Evolutionary conservation across 2,329 filamentous ascomycete species (phyloP), one percentile per base, ranked within the genome.

Genomic region (Neofusicoccum kwambonambiense): DNA sequence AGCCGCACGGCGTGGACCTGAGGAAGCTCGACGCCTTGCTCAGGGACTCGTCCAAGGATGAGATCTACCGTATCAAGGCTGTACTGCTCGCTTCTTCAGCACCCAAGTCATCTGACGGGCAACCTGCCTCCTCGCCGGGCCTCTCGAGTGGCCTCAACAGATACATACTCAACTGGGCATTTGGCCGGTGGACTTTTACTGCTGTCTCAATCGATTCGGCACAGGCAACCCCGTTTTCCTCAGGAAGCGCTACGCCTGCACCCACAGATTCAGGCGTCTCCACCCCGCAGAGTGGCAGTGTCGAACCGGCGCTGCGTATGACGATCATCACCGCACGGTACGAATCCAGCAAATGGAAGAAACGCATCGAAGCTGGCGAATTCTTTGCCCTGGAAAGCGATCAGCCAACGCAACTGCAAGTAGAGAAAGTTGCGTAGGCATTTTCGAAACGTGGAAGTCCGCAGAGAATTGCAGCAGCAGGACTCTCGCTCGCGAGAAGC

Each of bases 101-200:
- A 0, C 81, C 81, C 1, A 79, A 79, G 54, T 82, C 83, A 3
- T 84, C 78, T 11, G 80, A 82, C 15, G 79, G 79, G 13, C 66
- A 70, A 1, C 73, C 70, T 17, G 69, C 74, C 12, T 69, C 72
- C 6, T 67, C 71, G 2, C 68, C 69, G 34, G 74, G 79, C 13
- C 67, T 86, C 11, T 79, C 68, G 52, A 67, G 64, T 6, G 78
- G 76, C 1, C 73, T 76, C 19, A 76, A 78, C 15, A 83, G 91
- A 64, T 97, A 95, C 74, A 97, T 99, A 50, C 84, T 99, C 66
- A 99, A 99, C 76, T 99, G 95, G 95, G 95, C 95, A 0, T 99
- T 99, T 79, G 93, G 93, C 0, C 86, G 95, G 35, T 99, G 95
- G 94, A 96, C 88, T 0, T 97, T 94, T 73, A 96, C 93, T 1